These are phyloP conservation scores for Tuber umbilicatum DNA, from an alignment of 495 filamentous ascomycete genomes.

Conservation along the genomic window DNA sequence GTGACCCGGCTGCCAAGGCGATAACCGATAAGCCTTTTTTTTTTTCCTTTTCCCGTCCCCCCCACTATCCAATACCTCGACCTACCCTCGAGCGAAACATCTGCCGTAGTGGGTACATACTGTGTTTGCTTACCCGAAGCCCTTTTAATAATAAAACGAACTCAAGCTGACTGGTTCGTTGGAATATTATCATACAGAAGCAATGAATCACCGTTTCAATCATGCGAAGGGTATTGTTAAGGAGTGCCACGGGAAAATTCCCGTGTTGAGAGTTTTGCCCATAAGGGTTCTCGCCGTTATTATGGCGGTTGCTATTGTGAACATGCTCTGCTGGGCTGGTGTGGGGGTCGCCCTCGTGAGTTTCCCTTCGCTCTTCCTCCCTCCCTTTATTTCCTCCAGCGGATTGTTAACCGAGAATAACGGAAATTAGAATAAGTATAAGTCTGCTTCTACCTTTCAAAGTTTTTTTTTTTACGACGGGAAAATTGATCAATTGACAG, in stretches of 20 bases:
- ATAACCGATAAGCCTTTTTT: not conserved
- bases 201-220: not conserved
- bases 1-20: not conserved
- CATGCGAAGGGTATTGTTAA: constrained; percentile 20
- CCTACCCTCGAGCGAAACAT: not conserved
- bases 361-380: not conserved
- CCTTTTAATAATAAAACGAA: not conserved
- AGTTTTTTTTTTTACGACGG: not conserved
- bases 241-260: constrained; percentile 47
- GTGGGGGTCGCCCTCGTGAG: constrained; percentile 37
- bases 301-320: constrained; percentile 26
- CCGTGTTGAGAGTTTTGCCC: constrained; percentile 47
- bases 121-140: not conserved
- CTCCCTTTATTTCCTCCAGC: not conserved
- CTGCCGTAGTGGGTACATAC: not conserved
- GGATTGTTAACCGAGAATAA: not conserved
- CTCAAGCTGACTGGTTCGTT: not conserved
- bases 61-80: not conserved
- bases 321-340: constrained; percentile 37
- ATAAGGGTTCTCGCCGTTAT: constrained; percentile 32
- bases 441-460: constrained; percentile 2
- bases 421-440: not conserved
- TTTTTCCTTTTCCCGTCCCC: not conserved
- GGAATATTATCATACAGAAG: not conserved
- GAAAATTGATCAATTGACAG: constrained; percentile 5